Evolutionary conservation across 2,329 filamentous ascomycete genomes (phyloP).

Genomic region (Penicillium brevicompactum): DNA sequence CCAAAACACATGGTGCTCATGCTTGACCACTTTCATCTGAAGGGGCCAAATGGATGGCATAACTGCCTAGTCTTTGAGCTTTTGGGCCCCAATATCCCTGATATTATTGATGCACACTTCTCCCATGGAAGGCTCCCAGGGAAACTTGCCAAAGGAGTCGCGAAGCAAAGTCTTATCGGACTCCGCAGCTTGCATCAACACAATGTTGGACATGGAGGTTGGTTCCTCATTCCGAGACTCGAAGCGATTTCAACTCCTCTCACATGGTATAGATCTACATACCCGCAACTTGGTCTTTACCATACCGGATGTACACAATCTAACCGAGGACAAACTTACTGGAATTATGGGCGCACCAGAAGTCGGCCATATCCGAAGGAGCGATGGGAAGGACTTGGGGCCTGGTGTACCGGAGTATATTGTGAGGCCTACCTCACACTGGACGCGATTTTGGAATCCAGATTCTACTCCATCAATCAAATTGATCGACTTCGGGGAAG

Average conservation of each 20-base stretch:
- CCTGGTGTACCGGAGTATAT: conserved; percentile 28
- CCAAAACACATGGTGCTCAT: conserved; percentile 37
- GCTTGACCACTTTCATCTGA: conserved; percentile 40
- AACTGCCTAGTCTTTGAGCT: conserved; percentile 48
- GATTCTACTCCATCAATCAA: conserved; percentile 23
- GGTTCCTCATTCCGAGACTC: no score
- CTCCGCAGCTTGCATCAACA: conserved; percentile 43
- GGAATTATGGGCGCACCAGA: no score
- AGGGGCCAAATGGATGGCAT: conserved; percentile 50
- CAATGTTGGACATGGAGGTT: conserved; percentile 46
- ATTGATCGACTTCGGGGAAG: conserved; percentile 45
- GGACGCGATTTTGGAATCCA: conserved; percentile 11
- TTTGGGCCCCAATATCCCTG: conserved; percentile 44
- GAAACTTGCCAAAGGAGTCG: conserved; percentile 45
- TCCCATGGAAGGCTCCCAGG: conserved; percentile 41
- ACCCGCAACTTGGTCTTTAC: conserved; percentile 32
- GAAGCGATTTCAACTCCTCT: no score
- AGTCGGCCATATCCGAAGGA: conserved; percentile 23
- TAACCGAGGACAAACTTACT: no score
- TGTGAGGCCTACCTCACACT: conserved; percentile 20
- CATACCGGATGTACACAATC: conserved; percentile 14
- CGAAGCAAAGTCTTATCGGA: conserved; percentile 43
- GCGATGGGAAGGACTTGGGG: conserved; percentile 26
- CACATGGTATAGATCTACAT: conserved; percentile 28
- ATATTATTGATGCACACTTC: conserved; percentile 39